Evolutionary conservation across 768 basidiomycete genomes (phyloP), one percentile per base, ranked within the genome.

Genomic region (Suillus luteus): DNA sequence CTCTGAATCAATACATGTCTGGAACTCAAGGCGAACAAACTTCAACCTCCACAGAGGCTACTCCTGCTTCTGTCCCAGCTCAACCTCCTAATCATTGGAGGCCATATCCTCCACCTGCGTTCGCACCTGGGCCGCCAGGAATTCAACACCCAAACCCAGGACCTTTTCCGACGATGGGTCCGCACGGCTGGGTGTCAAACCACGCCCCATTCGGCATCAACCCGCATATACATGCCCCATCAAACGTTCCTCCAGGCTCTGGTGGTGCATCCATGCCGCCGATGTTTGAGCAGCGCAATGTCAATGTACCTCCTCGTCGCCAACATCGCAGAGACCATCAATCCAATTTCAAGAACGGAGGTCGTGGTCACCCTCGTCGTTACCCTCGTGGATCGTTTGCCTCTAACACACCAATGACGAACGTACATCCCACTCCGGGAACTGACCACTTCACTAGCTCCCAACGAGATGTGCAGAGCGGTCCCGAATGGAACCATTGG

Each of bases 1-100:
- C 86, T 1, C 80, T 91, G 33, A 84, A 89, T 66, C 84, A 85
- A 60, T 91, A 91, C 67, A 86, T 91, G 85, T 72, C 86, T 27
- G 76, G 79, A 57, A 76, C 73, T 63, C 79, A 79, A 64, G 66
- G 72, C 33, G 63, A 68, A n/a, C 70, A 67, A n/a, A 67, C 40
- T 17, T 66, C 69, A 33, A 49, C 41, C 60, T 69, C 66, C 49
- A 57, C 60, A 44, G 67, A 60, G 44, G 40, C 62, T 41, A 59
- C 69, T 5, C 72, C 67, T 52, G 58, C 70, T 44, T 65, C 77
- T 15, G 48, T 65, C 15, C 74, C 75, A 60, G 65, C 71, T 48
- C 75, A 72, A 65, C 69, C 71, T 60, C 61, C 77, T 49, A 68
- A 72, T 15, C 61, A 71, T 41, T 79, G 78, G 79, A 70, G 73